phyloP scores from a whole-genome alignment of 768 basidiomycete species.

The Psilocybe sp. region DNA sequence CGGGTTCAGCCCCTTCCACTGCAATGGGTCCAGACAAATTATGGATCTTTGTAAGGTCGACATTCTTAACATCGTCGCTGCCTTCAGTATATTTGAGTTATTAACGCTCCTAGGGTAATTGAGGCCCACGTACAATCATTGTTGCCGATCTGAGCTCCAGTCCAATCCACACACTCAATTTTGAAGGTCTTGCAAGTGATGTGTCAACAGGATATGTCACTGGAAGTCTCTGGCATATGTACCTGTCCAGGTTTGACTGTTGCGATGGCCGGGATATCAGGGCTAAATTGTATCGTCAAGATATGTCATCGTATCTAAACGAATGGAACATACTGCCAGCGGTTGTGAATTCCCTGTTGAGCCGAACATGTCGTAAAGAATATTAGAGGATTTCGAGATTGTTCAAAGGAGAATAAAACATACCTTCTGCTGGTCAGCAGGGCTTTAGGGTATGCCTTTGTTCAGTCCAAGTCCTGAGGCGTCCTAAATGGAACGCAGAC shows the following conservation, averaged over 20 bases:
- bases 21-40: conserved; percentile 77
- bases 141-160: conserved; percentile 75
- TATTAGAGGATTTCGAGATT: background rate
- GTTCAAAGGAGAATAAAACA: background rate
- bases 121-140: conserved; percentile 54
- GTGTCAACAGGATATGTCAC: background rate
- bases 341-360: conserved; percentile 60
- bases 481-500: conserved; percentile 18
- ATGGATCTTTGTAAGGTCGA: conserved; percentile 66
- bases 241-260: conserved; percentile 65
- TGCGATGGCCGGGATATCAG: conserved; percentile 59
- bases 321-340: conserved; percentile 60
- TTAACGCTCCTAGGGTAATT: background rate
- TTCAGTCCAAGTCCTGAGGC: background rate
- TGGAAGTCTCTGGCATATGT: conserved; percentile 2
- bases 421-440: conserved; percentile 62
- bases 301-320: background rate
- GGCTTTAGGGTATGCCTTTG: conserved; percentile 18
- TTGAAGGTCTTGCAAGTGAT: conserved; percentile 53
- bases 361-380: background rate
- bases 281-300: conserved; percentile 30
- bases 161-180: conserved; percentile 74
- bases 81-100: conserved; percentile 25
- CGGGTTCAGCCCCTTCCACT: conserved; percentile 74
- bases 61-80: conserved; percentile 65